A percentile compares a stretch with the other conserved stretches of the same genome.
Conservation (phyloP, 768 basidiomycete species). For the Auricularia cornea region DNA sequence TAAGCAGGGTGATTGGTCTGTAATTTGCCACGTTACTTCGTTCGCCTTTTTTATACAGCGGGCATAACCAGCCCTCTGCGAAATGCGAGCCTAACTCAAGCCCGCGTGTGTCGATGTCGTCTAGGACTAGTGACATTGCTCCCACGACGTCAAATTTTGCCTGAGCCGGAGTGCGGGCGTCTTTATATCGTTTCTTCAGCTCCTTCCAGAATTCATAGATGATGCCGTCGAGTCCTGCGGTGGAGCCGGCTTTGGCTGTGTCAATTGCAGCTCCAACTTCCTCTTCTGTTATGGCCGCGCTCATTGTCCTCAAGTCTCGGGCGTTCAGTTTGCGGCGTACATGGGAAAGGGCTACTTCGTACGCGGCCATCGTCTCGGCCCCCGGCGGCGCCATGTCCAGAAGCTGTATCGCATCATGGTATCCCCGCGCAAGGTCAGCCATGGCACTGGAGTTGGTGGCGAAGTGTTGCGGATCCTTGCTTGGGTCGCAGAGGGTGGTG, state of each 20-base stretch:
- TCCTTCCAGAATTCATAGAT: too few species aligned
- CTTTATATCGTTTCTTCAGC: too few species aligned
- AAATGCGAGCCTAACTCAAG: neutral
- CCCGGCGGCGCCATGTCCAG: neutral
- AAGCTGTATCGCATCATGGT: neutral
- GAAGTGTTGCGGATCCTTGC: neutral
- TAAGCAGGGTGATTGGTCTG: slow-evolving; percentile 15
- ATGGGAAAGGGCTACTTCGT: neutral
- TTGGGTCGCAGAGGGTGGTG: neutral
- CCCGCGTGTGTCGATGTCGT: neutral
- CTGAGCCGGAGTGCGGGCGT: too few species aligned
- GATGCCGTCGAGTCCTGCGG: too few species aligned
- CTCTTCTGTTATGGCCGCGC: neutral
- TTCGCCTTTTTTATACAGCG: slow-evolving; percentile 14
- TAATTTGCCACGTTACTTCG: slow-evolving; percentile 10
- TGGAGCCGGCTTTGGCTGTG: neutral
- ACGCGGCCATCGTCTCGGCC: neutral
- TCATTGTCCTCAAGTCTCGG: neutral
- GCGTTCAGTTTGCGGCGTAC: neutral
- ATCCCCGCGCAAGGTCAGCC: neutral
- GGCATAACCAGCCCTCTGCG: slow-evolving; percentile 14
- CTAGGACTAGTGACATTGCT: too few species aligned
- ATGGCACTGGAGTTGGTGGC: neutral
- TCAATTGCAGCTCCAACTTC: neutral
- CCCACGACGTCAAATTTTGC: too few species aligned